Evolutionary conservation across 1,284 basidiomycete genomes (phyloP).

Genomic region (Malassezia slooffiae): DNA sequence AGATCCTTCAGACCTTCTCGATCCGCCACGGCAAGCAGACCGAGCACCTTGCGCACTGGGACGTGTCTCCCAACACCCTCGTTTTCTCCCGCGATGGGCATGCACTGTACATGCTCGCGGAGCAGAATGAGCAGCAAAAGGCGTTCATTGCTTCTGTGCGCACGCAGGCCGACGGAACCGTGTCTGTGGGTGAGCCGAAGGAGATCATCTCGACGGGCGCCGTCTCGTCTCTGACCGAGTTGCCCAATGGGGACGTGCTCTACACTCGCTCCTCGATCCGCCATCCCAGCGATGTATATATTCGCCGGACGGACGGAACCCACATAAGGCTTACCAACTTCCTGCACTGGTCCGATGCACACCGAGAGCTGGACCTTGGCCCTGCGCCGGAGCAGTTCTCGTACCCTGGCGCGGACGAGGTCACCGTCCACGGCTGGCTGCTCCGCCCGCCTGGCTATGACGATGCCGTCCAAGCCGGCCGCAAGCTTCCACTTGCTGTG

Average conservation of each 20-base stretch:
- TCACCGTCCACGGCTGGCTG: slow-evolving; percentile 19
- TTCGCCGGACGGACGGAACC: background rate
- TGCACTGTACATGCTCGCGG: slow-evolving; percentile 9
- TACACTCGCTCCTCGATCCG: slow-evolving; percentile 12
- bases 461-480: background rate
- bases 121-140: slow-evolving; percentile 18
- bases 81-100: slow-evolving; percentile 13
- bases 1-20: slow-evolving; percentile 17
- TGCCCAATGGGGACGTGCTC: slow-evolving; percentile 11
- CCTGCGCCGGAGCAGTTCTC: slow-evolving; percentile 18
- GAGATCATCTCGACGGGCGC: slow-evolving; percentile 8
- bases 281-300: slow-evolving; percentile 18
- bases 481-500: slow-evolving; percentile 16
- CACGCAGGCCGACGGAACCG: background rate
- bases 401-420: slow-evolving; percentile 17
- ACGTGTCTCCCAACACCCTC: slow-evolving; percentile 19
- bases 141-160: slow-evolving; percentile 10
- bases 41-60: slow-evolving; percentile 20
- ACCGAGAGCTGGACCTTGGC: slow-evolving; percentile 20
- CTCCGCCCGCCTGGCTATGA: slow-evolving; percentile 19
- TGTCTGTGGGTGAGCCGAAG: background rate
- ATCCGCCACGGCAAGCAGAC: slow-evolving; percentile 5
- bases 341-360: slow-evolving; percentile 2
- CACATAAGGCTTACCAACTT: slow-evolving; percentile 10
- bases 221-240: slow-evolving; percentile 1